phyloP scores from a whole-genome alignment of 495 filamentous ascomycete species.

The Penicillium soppii region DNA sequence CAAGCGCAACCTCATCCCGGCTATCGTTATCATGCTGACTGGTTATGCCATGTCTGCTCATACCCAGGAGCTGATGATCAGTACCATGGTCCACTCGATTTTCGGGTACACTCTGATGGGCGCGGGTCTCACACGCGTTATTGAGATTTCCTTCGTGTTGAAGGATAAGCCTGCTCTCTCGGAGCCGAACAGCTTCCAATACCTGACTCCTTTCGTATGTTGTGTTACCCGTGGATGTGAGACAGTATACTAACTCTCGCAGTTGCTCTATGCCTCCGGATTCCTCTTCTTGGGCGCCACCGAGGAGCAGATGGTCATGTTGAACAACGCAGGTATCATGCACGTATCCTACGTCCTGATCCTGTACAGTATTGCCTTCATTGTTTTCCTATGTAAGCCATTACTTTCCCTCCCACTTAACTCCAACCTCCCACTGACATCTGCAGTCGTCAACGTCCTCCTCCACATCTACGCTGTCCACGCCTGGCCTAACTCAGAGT shows the following conservation, averaged over 20 bases:
- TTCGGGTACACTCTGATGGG: slow-evolving; percentile 97
- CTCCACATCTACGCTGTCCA: slow-evolving; percentile 76
- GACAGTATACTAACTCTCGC: slow-evolving; percentile 19
- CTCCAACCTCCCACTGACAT: neutral
- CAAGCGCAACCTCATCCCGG: slow-evolving; percentile 89
- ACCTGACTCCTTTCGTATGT: slow-evolving; percentile 85
- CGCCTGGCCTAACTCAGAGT: slow-evolving; percentile 47
- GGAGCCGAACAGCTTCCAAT: slow-evolving; percentile 86
- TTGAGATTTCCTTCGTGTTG: slow-evolving; percentile 89
- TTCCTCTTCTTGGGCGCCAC: slow-evolving; percentile 98
- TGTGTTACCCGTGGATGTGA: neutral
- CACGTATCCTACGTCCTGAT: slow-evolving; percentile 91
- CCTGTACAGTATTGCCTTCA: slow-evolving; percentile 83
- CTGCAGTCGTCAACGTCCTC: slow-evolving; percentile 71
- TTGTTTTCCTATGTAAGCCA: slow-evolving; percentile 79
- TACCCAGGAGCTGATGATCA: slow-evolving; percentile 76
- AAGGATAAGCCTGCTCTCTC: slow-evolving; percentile 63
- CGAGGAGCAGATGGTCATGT: slow-evolving; percentile 87
- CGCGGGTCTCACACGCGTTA: slow-evolving; percentile 76
- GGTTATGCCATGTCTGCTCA: slow-evolving; percentile 95
- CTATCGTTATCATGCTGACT: slow-evolving; percentile 83
- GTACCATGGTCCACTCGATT: slow-evolving; percentile 84
- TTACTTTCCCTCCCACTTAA: neutral
- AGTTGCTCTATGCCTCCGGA: slow-evolving; percentile 90
- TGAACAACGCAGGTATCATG: slow-evolving; percentile 70